Percentiles rank a stretch among this genome's conserved stretches.
phyloP scores from a whole-genome alignment of 306 rosid genomes.

The Senna tora region DNA sequence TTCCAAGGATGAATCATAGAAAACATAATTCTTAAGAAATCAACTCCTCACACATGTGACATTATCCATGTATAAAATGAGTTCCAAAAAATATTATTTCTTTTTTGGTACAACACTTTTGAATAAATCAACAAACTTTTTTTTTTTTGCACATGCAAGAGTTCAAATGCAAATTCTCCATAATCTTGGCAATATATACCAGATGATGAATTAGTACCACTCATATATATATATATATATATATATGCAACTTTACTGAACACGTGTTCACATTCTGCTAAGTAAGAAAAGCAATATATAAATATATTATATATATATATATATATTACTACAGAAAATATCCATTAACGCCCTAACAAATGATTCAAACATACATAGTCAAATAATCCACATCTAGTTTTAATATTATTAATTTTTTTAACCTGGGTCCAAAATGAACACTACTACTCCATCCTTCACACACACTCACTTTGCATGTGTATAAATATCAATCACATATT shows the following conservation, averaged over 20 bases:
- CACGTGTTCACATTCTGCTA: not conserved
- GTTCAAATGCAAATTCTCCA: conserved; percentile 10
- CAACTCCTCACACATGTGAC: too few species aligned
- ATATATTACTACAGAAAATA: not conserved
- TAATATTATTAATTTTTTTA: not conserved
- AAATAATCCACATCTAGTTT: not conserved
- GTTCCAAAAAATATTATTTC: too few species aligned
- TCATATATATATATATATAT: too few species aligned
- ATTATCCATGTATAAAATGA: too few species aligned
- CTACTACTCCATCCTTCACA: not conserved
- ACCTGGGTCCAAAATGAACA: conserved; percentile 33
- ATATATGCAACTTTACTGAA: not conserved
- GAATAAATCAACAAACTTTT: not conserved
- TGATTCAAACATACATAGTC: conserved; percentile 1
- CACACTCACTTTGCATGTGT: not conserved
- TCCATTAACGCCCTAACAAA: not conserved
- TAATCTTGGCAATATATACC: not conserved
- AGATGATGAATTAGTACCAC: not conserved
- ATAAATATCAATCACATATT: conserved; percentile 17
- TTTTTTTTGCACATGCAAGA: not conserved
- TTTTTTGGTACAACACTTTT: not conserved
- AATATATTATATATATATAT: too few species aligned
- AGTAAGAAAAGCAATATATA: not conserved
- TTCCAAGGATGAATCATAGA: too few species aligned
- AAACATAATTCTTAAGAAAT: too few species aligned